Percentiles rank a stretch among this genome's conserved stretches.
phyloP scores from a whole-genome alignment of 2,329 filamentous ascomycete species.

The Penicillium sp. region DNA sequence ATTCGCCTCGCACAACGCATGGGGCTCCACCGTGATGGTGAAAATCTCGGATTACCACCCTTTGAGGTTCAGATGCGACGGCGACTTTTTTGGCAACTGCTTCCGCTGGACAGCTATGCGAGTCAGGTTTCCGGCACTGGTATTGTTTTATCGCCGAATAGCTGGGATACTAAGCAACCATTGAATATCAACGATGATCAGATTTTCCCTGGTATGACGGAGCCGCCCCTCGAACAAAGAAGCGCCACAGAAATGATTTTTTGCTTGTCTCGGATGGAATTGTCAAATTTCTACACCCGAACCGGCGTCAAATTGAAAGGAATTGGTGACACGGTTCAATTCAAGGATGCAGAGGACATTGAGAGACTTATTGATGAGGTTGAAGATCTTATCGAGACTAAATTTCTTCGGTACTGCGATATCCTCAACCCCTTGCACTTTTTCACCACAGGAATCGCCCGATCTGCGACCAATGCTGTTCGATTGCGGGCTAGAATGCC shows the following conservation, averaged over 20 bases:
- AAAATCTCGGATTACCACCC: constrained; percentile 43
- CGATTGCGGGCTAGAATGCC: constrained; percentile 47
- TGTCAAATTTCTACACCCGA: constrained; percentile 26
- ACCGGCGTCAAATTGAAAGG: constrained; percentile 14
- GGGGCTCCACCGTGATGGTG: constrained; percentile 50
- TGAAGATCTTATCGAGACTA: constrained; percentile 34
- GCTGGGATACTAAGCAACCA: constrained; percentile 36
- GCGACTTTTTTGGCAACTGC: constrained; percentile 28
- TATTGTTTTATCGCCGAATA: constrained; percentile 8
- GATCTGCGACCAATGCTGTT: constrained; percentile 45
- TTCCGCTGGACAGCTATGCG: constrained; percentile 25
- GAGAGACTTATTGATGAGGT: constrained; percentile 30
- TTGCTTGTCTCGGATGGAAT: constrained; percentile 28
- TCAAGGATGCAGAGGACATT: constrained; percentile 9
- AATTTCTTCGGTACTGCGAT: constrained; percentile 38
- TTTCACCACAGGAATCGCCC: constrained; percentile 44
- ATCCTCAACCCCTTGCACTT: constrained; percentile 42
- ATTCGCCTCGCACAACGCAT: constrained; percentile 49
- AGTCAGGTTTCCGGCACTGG: constrained; percentile 32
- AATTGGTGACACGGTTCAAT: constrained; percentile 1
- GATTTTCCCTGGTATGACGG: constrained; percentile 41
- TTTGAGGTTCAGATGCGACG: constrained; percentile 46
- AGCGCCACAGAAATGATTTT: constrained; percentile 48
- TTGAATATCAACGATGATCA: constrained; percentile 42
- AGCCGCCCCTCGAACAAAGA: constrained; percentile 38